These are phyloP conservation scores for Pseudocercospora crystallina DNA, from an alignment of 2,329 filamentous ascomycete genomes.

Conservation along the genomic window DNA sequence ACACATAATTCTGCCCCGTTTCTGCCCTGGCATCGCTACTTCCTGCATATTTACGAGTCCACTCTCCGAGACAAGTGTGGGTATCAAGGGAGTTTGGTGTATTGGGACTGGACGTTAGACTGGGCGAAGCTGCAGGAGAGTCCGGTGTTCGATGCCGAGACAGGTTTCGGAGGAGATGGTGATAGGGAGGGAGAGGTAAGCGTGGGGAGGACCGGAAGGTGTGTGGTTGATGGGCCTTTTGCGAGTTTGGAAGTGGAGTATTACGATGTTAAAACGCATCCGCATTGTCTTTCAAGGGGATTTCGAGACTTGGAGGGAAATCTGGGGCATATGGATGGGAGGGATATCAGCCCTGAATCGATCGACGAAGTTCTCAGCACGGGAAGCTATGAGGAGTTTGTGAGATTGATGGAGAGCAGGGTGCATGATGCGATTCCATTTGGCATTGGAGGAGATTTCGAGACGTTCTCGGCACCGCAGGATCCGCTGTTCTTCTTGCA, in stretches of 20 bases:
- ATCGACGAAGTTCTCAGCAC: conserved; percentile 19
- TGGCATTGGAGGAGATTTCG: conserved; percentile 27
- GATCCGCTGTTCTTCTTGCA: conserved; percentile 32
- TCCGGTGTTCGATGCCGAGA: conserved; percentile 15
- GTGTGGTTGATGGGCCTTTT: conserved; percentile 31
- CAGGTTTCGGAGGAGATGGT: conserved; percentile 25
- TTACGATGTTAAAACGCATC: conserved; percentile 16
- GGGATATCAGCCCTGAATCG: conserved; percentile 18
- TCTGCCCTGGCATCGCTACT: conserved; percentile 45
- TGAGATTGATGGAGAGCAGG: conserved; percentile 21
- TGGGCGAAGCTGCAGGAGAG: conserved; percentile 11
- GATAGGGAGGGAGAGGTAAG: conserved; percentile 13
- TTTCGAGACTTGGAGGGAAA: conserved; percentile 20
- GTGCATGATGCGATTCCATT: conserved; percentile 27
- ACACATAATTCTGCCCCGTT: conserved; percentile 23
- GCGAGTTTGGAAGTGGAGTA: conserved; percentile 10
- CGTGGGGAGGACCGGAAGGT: conserved; percentile 21
- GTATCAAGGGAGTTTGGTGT: conserved; percentile 38
- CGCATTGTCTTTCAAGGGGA: conserved; percentile 28
- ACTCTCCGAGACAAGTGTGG: conserved; percentile 43
- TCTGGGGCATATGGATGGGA: conserved; percentile 22
- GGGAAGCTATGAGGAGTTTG: conserved; percentile 20
- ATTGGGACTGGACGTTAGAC: conserved; percentile 32
- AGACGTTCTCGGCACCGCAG: conserved; percentile 26
- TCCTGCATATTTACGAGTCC: conserved; percentile 44